phyloP scores from a whole-genome alignment of 163 green algal species.

The Scenedesmus sp. region DNA sequence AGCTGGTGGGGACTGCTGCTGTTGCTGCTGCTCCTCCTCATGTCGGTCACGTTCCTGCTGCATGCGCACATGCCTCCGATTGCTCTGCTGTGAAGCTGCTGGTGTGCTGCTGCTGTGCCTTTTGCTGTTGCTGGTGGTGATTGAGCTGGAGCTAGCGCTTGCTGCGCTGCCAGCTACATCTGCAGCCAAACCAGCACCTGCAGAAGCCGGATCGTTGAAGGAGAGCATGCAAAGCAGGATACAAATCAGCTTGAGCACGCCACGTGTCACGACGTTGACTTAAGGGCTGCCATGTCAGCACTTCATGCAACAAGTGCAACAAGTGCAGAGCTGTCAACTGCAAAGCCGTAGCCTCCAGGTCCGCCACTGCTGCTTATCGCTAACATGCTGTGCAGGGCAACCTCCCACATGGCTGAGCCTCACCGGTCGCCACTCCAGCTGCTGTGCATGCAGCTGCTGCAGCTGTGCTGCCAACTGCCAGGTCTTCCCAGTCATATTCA shows the following conservation, averaged over 20 bases:
- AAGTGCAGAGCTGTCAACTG: background rate
- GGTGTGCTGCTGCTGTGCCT: background rate
- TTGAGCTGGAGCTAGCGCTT: background rate
- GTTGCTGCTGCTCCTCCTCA: background rate
- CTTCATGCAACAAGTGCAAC: background rate
- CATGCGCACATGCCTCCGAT: background rate
- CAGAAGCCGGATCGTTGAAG: background rate
- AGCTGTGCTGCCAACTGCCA: background rate
- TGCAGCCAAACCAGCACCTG: background rate
- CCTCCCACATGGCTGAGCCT: background rate
- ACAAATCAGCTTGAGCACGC: too few relatives aligned
- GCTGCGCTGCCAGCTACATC: background rate
- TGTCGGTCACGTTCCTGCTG: background rate
- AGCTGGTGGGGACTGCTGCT: background rate
- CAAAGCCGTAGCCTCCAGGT: background rate
- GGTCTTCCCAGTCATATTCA: constrained; percentile 19
- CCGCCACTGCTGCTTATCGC: background rate
- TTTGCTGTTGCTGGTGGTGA: background rate
- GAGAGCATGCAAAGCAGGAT: background rate
- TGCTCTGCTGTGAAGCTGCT: background rate
- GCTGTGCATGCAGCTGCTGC: constrained; percentile 22
- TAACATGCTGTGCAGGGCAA: background rate
- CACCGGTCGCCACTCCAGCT: background rate
- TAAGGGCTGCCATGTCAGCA: background rate
- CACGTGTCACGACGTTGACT: too few relatives aligned